phyloP scores from a whole-genome alignment of 306 rosid genomes.

The Cicer yamashitae region DNA sequence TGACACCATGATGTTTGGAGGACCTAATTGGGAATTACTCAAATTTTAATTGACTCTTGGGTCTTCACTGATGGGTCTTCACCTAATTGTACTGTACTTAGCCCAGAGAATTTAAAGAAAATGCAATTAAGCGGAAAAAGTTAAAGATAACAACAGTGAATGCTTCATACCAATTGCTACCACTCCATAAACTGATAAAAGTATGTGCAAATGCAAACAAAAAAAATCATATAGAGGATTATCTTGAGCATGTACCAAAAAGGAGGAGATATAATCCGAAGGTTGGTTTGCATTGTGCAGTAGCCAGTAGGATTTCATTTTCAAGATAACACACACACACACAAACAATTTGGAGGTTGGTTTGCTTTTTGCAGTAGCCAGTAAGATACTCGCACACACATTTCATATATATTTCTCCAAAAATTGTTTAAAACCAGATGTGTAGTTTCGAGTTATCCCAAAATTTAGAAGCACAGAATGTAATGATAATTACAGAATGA shows the following conservation, averaged over 20 bases:
- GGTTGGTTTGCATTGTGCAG: background rate
- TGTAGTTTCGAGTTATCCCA: background rate
- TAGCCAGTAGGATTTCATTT: background rate
- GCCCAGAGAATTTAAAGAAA: too few species aligned
- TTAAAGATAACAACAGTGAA: too few species aligned
- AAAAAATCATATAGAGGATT: background rate
- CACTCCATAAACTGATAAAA: background rate
- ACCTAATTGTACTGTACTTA: background rate
- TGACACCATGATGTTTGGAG: background rate
- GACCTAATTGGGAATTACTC: too few species aligned
- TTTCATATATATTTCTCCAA: background rate
- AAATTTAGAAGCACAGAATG: background rate
- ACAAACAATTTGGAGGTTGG: too few species aligned
- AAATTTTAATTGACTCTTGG: too few species aligned
- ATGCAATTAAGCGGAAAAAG: too few species aligned
- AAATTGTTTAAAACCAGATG: background rate
- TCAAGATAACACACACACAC: too few species aligned
- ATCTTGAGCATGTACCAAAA: background rate
- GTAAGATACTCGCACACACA: background rate
- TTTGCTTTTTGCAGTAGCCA: too few species aligned
- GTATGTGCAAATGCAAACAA: background rate
- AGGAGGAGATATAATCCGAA: too few species aligned
- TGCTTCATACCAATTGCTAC: background rate
- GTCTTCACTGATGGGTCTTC: too few species aligned
- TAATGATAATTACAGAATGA: conserved; percentile 1